A percentile compares a stretch with the other conserved stretches of the same genome.
Conservation (phyloP, 306 rosid genomes). For the Cicer bijugum region DNA sequence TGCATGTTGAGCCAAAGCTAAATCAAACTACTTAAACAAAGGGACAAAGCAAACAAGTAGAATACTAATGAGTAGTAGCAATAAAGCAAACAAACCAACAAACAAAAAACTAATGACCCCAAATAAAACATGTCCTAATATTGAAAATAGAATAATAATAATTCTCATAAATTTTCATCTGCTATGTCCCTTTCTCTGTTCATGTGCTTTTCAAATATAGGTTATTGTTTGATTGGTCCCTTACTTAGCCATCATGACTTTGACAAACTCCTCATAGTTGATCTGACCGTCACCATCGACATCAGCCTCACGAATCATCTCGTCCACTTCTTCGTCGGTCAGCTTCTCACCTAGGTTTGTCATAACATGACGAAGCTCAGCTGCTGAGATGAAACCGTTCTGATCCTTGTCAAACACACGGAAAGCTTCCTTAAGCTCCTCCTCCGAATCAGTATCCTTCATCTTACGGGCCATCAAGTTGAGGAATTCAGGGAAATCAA, state of each 20-base stretch:
- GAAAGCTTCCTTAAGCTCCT: constrained; percentile 88
- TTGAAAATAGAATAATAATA: constrained; percentile 49
- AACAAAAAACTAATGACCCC: constrained; percentile 63
- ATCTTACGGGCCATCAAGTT: constrained; percentile 86
- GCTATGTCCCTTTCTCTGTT: constrained; percentile 57
- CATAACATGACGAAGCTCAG: constrained; percentile 89
- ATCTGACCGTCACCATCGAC: constrained; percentile 84
- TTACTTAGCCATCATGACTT: constrained; percentile 91
- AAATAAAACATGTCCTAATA: constrained; percentile 64
- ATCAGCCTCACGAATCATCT: constrained; percentile 89
- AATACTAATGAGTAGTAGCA: constrained; percentile 57
- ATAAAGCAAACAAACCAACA: constrained; percentile 65
- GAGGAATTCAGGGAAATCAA: constrained; percentile 81
- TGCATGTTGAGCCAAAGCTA: constrained; percentile 56
- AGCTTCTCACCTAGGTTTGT: constrained; percentile 87
- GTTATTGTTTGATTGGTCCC: constrained; percentile 49
- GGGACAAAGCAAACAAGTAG: constrained; percentile 63
- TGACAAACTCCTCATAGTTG: constrained; percentile 83
- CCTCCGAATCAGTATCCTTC: constrained; percentile 83
- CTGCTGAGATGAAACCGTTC: constrained; percentile 88
- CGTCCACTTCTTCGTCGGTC: constrained; percentile 82
- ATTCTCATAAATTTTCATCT: constrained; percentile 61
- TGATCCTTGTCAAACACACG: constrained; percentile 87
- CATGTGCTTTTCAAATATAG: constrained; percentile 52
- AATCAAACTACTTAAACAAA: constrained; percentile 55